Evolutionary conservation across 352 stramenopile species (phyloP).

Genomic region (Globisporangium nodosum): DNA sequence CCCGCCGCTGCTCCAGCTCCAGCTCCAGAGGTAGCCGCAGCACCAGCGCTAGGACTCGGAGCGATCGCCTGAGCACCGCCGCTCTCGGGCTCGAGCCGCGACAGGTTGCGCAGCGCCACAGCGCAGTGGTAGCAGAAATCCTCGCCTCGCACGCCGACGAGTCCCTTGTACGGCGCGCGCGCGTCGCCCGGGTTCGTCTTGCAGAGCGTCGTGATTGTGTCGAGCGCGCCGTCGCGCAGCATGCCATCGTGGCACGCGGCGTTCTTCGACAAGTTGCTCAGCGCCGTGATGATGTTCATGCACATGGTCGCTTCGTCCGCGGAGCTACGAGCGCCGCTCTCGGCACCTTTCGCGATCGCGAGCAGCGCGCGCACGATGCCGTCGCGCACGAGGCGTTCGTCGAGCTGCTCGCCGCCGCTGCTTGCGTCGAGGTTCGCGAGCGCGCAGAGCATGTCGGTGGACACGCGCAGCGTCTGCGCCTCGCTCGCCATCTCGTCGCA

Average conservation of each 20-base stretch:
- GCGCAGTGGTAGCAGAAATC: slow-evolving; percentile 61
- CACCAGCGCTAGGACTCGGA: slow-evolving; percentile 8
- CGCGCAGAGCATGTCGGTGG: slow-evolving; percentile 63
- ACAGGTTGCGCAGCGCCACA: slow-evolving; percentile 64
- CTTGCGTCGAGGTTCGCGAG: slow-evolving; percentile 40
- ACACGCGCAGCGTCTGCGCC: slow-evolving; percentile 35
- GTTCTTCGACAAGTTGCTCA: slow-evolving; percentile 64
- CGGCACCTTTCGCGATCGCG: slow-evolving; percentile 44
- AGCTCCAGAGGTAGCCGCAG: slow-evolving; percentile 35
- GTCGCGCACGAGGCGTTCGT: slow-evolving; percentile 68
- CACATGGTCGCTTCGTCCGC: slow-evolving; percentile 14
- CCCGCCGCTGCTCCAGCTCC: slow-evolving; percentile 9
- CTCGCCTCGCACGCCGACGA: slow-evolving; percentile 59
- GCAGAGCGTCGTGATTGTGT: slow-evolving; percentile 44
- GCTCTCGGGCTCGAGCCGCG: slow-evolving; percentile 22
- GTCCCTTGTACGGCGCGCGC: slow-evolving; percentile 44
- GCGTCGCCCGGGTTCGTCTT: slow-evolving; percentile 33
- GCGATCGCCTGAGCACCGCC: background rate
- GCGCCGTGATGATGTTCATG: slow-evolving; percentile 61
- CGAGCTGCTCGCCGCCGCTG: slow-evolving; percentile 18
- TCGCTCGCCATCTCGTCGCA: slow-evolving; percentile 44
- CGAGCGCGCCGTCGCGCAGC: slow-evolving; percentile 65
- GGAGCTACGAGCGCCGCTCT: slow-evolving; percentile 15
- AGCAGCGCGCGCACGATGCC: slow-evolving; percentile 62
- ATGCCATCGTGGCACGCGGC: slow-evolving; percentile 61